phyloP scores from a whole-genome alignment of 345 rosid genomes.

The Toxicodendron radicans region DNA sequence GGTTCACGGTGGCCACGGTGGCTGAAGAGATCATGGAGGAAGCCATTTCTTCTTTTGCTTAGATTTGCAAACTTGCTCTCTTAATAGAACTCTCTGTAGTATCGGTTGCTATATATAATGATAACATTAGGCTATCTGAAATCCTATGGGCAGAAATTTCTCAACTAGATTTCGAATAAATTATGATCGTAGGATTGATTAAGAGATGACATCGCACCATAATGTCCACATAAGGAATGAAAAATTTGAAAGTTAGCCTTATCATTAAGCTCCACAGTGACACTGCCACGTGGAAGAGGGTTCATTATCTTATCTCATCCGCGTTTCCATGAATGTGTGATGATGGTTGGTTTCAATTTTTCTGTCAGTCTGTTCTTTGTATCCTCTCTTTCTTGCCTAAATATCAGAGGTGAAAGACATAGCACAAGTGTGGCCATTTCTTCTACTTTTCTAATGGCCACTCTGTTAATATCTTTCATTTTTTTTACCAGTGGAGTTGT shows the following conservation, averaged over 20 bases:
- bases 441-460: no score
- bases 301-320: slow-evolving; percentile 32
- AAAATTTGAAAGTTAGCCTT: slow-evolving; percentile 21
- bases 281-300: slow-evolving; percentile 27
- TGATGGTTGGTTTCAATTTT: neutral
- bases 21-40: slow-evolving; percentile 56
- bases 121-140: neutral
- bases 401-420: neutral
- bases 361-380: neutral
- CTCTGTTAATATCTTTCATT: no score
- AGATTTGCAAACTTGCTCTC: neutral
- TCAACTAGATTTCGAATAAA: slow-evolving; percentile 8
- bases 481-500: no score
- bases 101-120: slow-evolving; percentile 39
- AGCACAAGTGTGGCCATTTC: neutral
- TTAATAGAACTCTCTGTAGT: neutral
- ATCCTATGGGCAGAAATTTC: slow-evolving; percentile 33
- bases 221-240: slow-evolving; percentile 15
- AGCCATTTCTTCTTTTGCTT: slow-evolving; percentile 42
- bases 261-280: slow-evolving; percentile 27
- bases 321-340: slow-evolving; percentile 21
- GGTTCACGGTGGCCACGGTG: slow-evolving; percentile 39
- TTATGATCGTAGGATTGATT: slow-evolving; percentile 36
- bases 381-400: neutral
- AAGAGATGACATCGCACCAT: slow-evolving; percentile 13